Evolutionary conservation across 2,329 filamentous ascomycete genomes (phyloP), one percentile per base, ranked within the genome.

Genomic region (Pyricularia sp.): DNA sequence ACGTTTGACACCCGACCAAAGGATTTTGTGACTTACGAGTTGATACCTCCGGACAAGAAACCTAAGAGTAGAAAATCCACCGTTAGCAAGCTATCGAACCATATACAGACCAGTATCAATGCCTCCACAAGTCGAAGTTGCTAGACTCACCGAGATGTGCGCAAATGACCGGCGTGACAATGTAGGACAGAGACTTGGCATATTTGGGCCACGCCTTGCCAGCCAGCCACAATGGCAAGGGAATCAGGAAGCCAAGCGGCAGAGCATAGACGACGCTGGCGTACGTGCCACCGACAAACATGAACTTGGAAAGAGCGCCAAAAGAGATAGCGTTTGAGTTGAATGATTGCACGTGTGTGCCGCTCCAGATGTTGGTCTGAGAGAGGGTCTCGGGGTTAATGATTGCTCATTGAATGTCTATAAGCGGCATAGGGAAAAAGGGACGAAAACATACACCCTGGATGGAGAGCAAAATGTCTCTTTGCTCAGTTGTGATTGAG

Each of bases 161-260:
- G 64, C 77, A 71, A 70, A 81, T 78, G 58, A 81, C 78, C 23
- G 77, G 75, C 0, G 76, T 75, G 72, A 80, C 80, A 72, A 80
- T 66, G 33, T 66, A 66, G 63, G 69, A 58, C 25, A 70, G 68
- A 33, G 67, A 59, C 59, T 63, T 63, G 3, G 25, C 23, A 9
- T 64, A 50, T 63, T 75, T 73, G 4, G 74, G 74, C 59, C 74
- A 77, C 67, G 74, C 71, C 23, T 71, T 72, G 71, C 78, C 73
- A 12, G 72, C 68, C 17, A 78, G 68, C 69, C 74, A 80, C 65
- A 77, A 73, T 1, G 79, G 79, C 2, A 81, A 23, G 0, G 79
- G 79, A 0, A 76, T 74, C 20, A 77, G n/a, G 69, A 81, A 78
- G 55, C 79, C 79, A 17, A 80, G 28, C 7, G 79, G 73, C 71